Base-by-base conservation (phyloP, 352 stramenopile species). In the Phytophthora uliginosa region DNA sequence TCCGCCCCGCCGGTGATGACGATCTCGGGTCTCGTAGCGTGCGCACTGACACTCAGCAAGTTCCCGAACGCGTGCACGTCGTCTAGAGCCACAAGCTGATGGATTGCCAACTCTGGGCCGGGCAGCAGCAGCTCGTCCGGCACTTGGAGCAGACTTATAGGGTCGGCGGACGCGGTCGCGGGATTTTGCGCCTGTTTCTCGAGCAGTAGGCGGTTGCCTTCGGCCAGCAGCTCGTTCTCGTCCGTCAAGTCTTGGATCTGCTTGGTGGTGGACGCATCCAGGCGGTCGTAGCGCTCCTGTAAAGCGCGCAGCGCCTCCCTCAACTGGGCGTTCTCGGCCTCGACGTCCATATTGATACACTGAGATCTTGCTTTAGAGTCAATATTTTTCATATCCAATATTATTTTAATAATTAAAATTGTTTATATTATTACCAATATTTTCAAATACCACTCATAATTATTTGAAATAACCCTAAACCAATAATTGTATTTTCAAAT, bases 41-140 rank as follows among this genome's bases (percentile, higher is more conserved):
- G 85, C 15, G 63, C 63, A 62, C 83, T 84, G 47, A 94, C 84
- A 60, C 84, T 86, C 42, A 96, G 70, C 34, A 94, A 48, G 59
- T 95, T 96, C 9, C 85, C 84, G 40, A 89, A 84, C n/a, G 78
- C 55, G 60, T 93, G 86, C 26, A 85, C 78, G 12, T 88, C 65
- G 9, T 91, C 78, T 47, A 95, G 20, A 0, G 64, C 60, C 22
- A 71, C 66, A 9, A 82, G 22, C 58, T 81, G 56, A 0, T 55
- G 67, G 26, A 76, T 82, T 34, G 18, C 1, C 1, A 94, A 26
- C 8, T 70, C 81, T 24, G 67, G 48, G 13, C 83, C 87, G 2
- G 89, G 81, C 15, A 92, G 65, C 57, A 95, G 73, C 31, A 95
- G 79, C 67, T 93, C 85, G 38, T 95, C 87, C 0, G 89, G 89